phyloP scores from a whole-genome alignment of 805 yeast genomes.

The Scheffersomyces ergatensis region DNA sequence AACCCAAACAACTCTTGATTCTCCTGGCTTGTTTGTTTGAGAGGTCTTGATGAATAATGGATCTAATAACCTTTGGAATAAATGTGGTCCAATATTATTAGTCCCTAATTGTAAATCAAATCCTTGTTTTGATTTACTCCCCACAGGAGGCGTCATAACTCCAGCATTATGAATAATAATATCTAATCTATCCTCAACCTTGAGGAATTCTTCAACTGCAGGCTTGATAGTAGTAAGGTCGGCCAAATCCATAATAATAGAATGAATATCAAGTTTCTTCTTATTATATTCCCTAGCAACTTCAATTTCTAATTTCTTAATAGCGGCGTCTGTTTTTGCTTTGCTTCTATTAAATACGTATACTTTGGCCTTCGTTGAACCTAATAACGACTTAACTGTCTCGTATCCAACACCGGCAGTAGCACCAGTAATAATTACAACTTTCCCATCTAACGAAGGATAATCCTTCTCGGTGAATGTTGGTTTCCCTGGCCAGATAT shows the following conservation, averaged over 20 bases:
- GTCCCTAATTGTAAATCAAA: slow-evolving; percentile 46
- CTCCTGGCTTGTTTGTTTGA: slow-evolving; percentile 14
- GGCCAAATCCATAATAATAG: slow-evolving; percentile 30
- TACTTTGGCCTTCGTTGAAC: slow-evolving; percentile 26
- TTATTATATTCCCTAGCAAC: slow-evolving; percentile 12
- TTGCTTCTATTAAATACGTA: slow-evolving; percentile 33
- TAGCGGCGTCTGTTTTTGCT: slow-evolving; percentile 23
- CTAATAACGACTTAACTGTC: slow-evolving; percentile 22
- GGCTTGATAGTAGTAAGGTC: slow-evolving; percentile 42
- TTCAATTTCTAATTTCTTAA: slow-evolving; percentile 19
- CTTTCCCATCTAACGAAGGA: slow-evolving; percentile 33
- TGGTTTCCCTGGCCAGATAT: slow-evolving; percentile 5
- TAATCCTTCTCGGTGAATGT: slow-evolving; percentile 4
- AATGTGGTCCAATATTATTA: slow-evolving; percentile 46
- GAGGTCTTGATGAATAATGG: slow-evolving; percentile 35
- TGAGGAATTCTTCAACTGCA: slow-evolving; percentile 24
- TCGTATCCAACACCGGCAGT: slow-evolving; percentile 33
- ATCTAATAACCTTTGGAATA: slow-evolving; percentile 36
- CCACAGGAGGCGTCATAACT: slow-evolving; percentile 25
- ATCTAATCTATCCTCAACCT: slow-evolving; percentile 13
- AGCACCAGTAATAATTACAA: slow-evolving; percentile 37
- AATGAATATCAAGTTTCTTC: slow-evolving; percentile 6
- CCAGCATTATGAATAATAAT: slow-evolving; percentile 21
- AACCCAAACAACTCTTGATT: slow-evolving; percentile 44
- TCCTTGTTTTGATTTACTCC: slow-evolving; percentile 37